Base-by-base conservation (phyloP, 2,329 filamentous ascomycete genomes). In the Eurotiales sp. region DNA sequence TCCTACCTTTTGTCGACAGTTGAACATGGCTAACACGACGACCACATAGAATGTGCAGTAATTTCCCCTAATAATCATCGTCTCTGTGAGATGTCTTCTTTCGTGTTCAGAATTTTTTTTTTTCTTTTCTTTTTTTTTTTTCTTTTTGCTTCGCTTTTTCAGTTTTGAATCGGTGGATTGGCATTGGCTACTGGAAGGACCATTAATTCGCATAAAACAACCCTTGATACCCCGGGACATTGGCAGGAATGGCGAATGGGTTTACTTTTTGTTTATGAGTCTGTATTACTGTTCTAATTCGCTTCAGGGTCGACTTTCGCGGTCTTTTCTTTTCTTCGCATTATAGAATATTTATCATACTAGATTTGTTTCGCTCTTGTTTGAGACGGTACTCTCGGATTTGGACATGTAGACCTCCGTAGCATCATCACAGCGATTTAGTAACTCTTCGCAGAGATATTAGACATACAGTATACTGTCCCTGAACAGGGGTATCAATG, bases 141-240 rank as follows among this genome's bases (percentile, higher is more conserved):
- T 4, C 3, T 23, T 40, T 40, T n/a, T n/a, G 3, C 30, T n/a
- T 15, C 8, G 1, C 21, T 30, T 29, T 39, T 27, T 21, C 11
- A n/a, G n/a, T n/a, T n/a, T 29, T 46, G 22, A 4, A 22, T 41
- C 14, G 3, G 5, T n/a, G n/a, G n/a, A n/a, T n/a, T n/a, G n/a
- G n/a, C n/a, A n/a, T 37, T 37, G 17, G 34, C 15, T 19, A 37
- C 21, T 21, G 5, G 36, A 15, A 40, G 34, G 45, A 47, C 15
- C 36, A n/a, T n/a, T n/a, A 30, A 30, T 30, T 27, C 11, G 4
- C 5, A 15, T 15, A 21, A 27, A 15, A 37, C n/a, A n/a, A n/a
- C n/a, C 15, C 34, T 47, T 47, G 45, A 47, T 47, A 47, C 45
- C 45, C 45, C 25, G 22, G 21, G 19, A 37, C 15, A 23, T 12